Base-by-base conservation (phyloP, 371 early-diverging fungal genomes). In the Mucor indicus region DNA sequence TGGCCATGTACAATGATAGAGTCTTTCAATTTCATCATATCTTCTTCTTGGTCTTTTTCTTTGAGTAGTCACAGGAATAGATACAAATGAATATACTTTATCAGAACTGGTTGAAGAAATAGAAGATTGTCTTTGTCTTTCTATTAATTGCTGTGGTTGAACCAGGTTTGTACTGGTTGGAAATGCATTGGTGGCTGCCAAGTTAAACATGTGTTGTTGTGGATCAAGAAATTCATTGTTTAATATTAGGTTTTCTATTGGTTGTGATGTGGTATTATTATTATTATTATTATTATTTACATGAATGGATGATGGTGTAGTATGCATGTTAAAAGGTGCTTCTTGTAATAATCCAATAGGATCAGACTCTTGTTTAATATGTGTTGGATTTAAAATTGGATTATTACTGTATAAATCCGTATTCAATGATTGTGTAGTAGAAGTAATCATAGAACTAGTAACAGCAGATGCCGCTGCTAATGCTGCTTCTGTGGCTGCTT, bases 1-100 rank as follows among this genome's bases (percentile, higher is more conserved):
- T 1, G 60, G 67, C 70, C 70, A 81, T 50, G 72, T 82, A 65
- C 88, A 87, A 31, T 72, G 70, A 55, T 84, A 87, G 16, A 83
- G 65, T 30, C 88, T 79, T 47, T 87, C 84, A 41, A 87, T 83
- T 58, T 87, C 88, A 56, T 85, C 85, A 36, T 79, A 84, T 36
- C 79, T 60, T 45, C 88, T 66, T 25, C 88, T 68, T 19, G 82
- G 84, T 35, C 88, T 57, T 56, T 87, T 87, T 62, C 80, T 79
- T 38, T 78, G 75, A 46, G 74, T 77, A 21, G 81, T 74, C 13
- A 81, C 83, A 22, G 81, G 77, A 41, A 83, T 60, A 11, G 84
- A 67, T 9, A 85, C 81, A 63, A 85, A 85, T 4, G 83, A 79
- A 60, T 79, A 85, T 0, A 64, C 60, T 55, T 82, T 82, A 55